Conservation (phyloP, 2,329 filamentous ascomycete genomes). For the Penicillium sp. region DNA sequence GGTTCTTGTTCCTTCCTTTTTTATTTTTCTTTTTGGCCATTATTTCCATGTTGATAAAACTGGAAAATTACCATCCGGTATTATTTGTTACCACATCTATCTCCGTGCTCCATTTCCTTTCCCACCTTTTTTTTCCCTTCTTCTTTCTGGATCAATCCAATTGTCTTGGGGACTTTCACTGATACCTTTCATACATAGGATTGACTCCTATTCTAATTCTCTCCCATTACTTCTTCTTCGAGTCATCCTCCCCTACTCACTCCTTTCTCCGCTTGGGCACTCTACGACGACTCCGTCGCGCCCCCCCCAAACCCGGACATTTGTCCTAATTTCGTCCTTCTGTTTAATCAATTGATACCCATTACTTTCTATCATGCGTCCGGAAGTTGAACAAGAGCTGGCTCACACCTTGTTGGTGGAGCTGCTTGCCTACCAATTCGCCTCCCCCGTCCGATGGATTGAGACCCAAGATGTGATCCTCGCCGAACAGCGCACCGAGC, state of each 20-base stretch:
- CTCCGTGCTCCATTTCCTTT: constrained; percentile 14
- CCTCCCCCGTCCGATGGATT: constrained; percentile 98
- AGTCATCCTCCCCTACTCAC: constrained; percentile 3
- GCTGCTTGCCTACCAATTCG: constrained; percentile 98
- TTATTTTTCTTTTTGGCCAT: neutral
- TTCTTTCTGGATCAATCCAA: constrained; percentile 1
- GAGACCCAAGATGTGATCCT: constrained; percentile 99
- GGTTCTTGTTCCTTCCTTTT: neutral
- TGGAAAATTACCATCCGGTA: constrained; percentile 18
- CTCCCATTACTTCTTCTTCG: constrained; percentile 9
- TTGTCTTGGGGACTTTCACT: constrained; percentile 9
- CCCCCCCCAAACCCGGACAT: constrained; percentile 12
- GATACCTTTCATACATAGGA: constrained; percentile 12
- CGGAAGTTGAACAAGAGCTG: constrained; percentile 98
- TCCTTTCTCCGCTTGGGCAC: constrained; percentile 7
- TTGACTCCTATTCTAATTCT: constrained; percentile 17
- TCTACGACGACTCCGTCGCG: constrained; percentile 16
- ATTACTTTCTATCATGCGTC: constrained; percentile 68
- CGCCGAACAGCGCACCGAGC: constrained; percentile 90
- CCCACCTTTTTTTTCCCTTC: constrained; percentile 25
- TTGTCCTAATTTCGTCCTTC: constrained; percentile 15
- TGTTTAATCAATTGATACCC: constrained; percentile 21
- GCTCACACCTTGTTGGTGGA: constrained; percentile 97
- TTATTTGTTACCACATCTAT: constrained; percentile 16
- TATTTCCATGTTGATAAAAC: neutral